Base-by-base conservation (phyloP, 2,329 filamentous ascomycete species). In the Cadophora malorum region DNA sequence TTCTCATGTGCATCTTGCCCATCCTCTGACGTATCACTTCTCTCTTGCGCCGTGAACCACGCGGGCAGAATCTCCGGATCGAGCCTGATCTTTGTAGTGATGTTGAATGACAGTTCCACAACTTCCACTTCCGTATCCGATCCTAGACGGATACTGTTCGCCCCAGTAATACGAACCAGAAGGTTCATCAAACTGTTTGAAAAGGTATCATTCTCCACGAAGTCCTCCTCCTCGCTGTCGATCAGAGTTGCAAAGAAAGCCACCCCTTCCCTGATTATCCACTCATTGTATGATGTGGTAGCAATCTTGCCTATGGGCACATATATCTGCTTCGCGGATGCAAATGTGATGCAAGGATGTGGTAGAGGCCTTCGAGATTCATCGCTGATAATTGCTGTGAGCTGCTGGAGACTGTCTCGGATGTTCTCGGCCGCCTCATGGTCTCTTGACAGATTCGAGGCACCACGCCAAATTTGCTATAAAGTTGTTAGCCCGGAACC, bases 161-260 rank as follows among this genome's bases (percentile, higher is more conserved):
- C 86, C 53, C 91, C 90, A 1, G 91, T 90, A 45, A 95, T 93
- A 72, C 90, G 89, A 69, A 93, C 88, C 62, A 97, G 85, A 68
- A 99, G 87, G 74, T 93, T 93, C 76, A 97, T 96, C 76, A 99
- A 80, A 75, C 93, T 95, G 67, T 90, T 88, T 2, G 96, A 93
- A 78, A 99, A 99, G 65, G 88, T 85, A 38, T 90, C 87, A 76
- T 92, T 96, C 76, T 96, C 92, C 59, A 97, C 88, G 76, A 98
- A 96, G 45, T 94, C 93, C 78, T 97, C 96, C 80, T 97, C 94
- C 79, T 98, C 96, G 78, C 94, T 96, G 80, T 99, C 96, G 75
- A 98, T 92, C 71, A 99, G 85, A 19, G 93, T 94, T 67, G 93
- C 93, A 79, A 97, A 97, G 77, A 97, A 90, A 50, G 90, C 84